Evolutionary conservation across 257 asterid species (phyloP).

Genomic region (Ilex asprella): DNA sequence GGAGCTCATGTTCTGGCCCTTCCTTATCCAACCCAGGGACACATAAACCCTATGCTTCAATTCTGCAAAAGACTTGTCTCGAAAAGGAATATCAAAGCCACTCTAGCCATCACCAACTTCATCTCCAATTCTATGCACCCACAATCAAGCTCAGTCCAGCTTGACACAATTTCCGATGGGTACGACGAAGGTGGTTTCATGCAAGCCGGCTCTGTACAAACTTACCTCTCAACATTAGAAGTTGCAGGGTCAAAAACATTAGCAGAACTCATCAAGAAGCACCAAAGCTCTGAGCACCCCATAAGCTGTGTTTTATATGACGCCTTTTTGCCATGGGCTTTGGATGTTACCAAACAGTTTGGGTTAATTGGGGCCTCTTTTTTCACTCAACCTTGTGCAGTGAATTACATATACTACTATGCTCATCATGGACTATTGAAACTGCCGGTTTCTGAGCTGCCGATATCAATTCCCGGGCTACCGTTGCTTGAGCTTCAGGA

Average conservation of each 20-base stretch:
- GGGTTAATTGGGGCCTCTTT: slow-evolving; percentile 19
- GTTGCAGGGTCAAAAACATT: slow-evolving; percentile 3
- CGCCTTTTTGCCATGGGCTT: slow-evolving; percentile 34
- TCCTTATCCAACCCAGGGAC: neutral
- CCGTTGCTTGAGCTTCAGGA: slow-evolving; percentile 33
- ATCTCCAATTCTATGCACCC: neutral
- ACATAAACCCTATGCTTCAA: neutral
- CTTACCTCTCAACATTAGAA: neutral
- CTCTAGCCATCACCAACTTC: neutral
- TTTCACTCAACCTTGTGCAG: slow-evolving; percentile 26
- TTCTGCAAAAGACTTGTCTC: neutral
- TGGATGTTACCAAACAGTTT: slow-evolving; percentile 30
- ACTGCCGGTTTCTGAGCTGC: slow-evolving; percentile 9
- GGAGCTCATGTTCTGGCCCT: neutral
- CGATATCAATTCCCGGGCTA: slow-evolving; percentile 25
- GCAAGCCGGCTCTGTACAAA: neutral
- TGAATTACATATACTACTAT: slow-evolving; percentile 12
- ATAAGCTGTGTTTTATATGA: slow-evolving; percentile 34
- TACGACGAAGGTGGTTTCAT: neutral
- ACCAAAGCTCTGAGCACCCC: slow-evolving; percentile 19
- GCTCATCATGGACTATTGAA: slow-evolving; percentile 1
- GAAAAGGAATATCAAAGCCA: neutral
- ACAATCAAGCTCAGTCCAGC: neutral
- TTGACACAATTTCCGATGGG: neutral
- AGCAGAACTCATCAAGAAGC: slow-evolving; percentile 18